phyloP scores from a whole-genome alignment of 139 green algal species.

The Chlorokybus atmophyticus region DNA sequence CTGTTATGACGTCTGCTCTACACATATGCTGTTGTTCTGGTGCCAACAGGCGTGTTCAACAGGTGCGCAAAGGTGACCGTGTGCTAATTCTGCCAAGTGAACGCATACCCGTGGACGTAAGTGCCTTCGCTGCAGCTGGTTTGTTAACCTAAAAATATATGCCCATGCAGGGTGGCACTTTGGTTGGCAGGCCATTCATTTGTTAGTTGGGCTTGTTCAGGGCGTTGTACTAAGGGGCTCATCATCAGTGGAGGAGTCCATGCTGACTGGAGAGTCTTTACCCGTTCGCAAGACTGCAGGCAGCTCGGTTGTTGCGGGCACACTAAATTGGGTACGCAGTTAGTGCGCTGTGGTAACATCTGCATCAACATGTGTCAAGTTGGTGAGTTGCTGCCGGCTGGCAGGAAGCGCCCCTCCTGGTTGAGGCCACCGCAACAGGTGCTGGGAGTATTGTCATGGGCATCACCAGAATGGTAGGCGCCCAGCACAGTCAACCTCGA shows the following conservation, averaged over 20 bases:
- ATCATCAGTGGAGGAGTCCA: slow-evolving; percentile 58
- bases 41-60: too few species aligned
- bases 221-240: slow-evolving; percentile 51
- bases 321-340: slow-evolving; percentile 31
- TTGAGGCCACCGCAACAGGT: slow-evolving; percentile 52
- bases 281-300: slow-evolving; percentile 33
- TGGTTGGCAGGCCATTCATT: too few species aligned
- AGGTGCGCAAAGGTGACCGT: slow-evolving; percentile 42
- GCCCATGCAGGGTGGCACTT: not conserved
- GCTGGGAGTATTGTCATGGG: slow-evolving; percentile 45
- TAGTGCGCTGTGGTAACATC: too few species aligned
- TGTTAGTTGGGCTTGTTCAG: not conserved
- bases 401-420: slow-evolving; percentile 53
- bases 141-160: not conserved
- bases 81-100: slow-evolving; percentile 77
- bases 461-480: slow-evolving; percentile 30
- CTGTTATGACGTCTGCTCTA: too few species aligned
- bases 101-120: slow-evolving; percentile 66
- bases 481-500: too few species aligned
- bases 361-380: too few species aligned
- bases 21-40: too few species aligned
- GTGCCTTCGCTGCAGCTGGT: not conserved
- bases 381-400: too few species aligned
- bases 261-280: slow-evolving; percentile 58
- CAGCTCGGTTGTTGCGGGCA: slow-evolving; percentile 56